Base-by-base conservation (phyloP, 2,329 filamentous ascomycete species). In the Chaetomiaceae sp. region DNA sequence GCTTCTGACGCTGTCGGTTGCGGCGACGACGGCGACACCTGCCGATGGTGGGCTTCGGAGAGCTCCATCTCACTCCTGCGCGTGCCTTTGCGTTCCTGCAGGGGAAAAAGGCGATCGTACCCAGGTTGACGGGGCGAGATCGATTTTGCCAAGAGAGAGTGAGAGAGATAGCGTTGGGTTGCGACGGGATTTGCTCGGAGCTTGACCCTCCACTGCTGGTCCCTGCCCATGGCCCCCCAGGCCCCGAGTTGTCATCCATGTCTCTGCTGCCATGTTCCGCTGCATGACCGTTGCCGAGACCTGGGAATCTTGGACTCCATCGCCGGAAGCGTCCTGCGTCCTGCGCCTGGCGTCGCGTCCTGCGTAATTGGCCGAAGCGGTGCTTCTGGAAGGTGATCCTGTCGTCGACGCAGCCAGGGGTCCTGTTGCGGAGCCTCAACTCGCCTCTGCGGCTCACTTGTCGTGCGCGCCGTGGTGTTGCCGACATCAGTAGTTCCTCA, bases 371-470 rank as follows among this genome's bases (percentile, higher is more conserved):
- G 30, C 39, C 39, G 16, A n/a, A n/a, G 8, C 34, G 48, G 48
- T 14, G 14, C 14, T 31, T 37, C 20, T 27, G 31, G 20, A 33
- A 23, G 20, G 20, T 30, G 30, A 10, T 19, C 19, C 19, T 16
- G 33, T 35, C 19, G 23, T 33, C 20, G 23, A 9, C 30, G 10
- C 14, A 21, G 44, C 39, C 46, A 55, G 21, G 54, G 46, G 31
- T n/a, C 30, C 31, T 25, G 41, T 31, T 44, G 54, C 51, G 51
- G 51, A 56, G 51, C 54, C 48, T 54, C 54, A 51, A 39, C 30
- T 44, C 54, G 50, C 37, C 48, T 48, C 35, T 17, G 35, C 50
- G 44, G 31, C 42, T 42, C 49, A n/a, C n/a, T n/a, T 52, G 44
- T 23, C 13, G 45, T 30, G n/a, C 7, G 27, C 5, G 35, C 5